Evolutionary conservation across 129 eudicot species (phyloP).

Genomic region (Ambrosia trifida): DNA sequence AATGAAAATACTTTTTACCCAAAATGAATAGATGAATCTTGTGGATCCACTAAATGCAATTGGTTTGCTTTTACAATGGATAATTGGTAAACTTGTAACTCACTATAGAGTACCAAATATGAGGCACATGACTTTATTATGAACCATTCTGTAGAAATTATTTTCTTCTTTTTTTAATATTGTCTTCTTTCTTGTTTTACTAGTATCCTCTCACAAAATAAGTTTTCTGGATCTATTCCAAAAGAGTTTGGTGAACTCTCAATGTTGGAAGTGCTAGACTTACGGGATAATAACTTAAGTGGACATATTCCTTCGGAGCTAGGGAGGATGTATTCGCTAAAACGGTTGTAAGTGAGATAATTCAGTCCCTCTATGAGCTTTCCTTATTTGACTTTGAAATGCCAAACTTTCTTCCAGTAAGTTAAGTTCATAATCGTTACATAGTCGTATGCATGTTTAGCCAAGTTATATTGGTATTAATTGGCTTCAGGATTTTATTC

Average conservation of each 20-base stretch:
- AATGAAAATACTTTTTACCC: neutral
- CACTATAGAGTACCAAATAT: neutral
- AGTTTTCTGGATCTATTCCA: slow-evolving; percentile 68
- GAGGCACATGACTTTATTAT: neutral
- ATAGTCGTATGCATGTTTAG: neutral
- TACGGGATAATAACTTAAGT: slow-evolving; percentile 64
- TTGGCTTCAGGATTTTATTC: too few relatives aligned
- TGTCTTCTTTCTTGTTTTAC: neutral
- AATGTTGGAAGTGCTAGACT: slow-evolving; percentile 75
- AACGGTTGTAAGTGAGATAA: slow-evolving; percentile 59
- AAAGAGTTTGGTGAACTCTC: slow-evolving; percentile 63
- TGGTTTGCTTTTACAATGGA: slow-evolving; percentile 7
- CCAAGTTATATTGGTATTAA: too few relatives aligned
- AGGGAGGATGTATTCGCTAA: slow-evolving; percentile 58
- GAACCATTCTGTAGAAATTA: too few relatives aligned
- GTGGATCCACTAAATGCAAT: neutral
- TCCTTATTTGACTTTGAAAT: neutral
- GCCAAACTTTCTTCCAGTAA: neutral
- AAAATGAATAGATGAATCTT: neutral
- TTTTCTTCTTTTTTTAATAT: neutral
- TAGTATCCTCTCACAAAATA: slow-evolving; percentile 72
- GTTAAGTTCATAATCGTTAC: slow-evolving; percentile 3
- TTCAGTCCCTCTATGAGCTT: slow-evolving; percentile 18
- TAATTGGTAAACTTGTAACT: slow-evolving; percentile 8
- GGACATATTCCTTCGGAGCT: slow-evolving; percentile 74